Evolutionary conservation across 345 rosid species (phyloP), one percentile per base, ranked within the genome.

Genomic region (Diplotaxis tenuifolia): DNA sequence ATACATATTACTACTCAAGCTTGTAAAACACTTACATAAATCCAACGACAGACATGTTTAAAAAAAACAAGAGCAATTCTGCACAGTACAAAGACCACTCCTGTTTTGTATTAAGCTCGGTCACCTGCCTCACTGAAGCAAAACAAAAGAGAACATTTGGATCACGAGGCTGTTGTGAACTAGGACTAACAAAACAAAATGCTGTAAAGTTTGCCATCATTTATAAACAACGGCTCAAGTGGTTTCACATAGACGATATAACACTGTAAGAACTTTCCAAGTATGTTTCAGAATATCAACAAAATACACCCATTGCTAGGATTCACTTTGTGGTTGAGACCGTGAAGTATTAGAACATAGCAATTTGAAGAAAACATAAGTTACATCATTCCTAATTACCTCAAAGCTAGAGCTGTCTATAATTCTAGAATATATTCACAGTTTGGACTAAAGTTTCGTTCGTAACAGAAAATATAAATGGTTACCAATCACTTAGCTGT

Each of bases 111-210:
- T 7, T 2, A 65, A 73, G 47, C 71, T 23, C 18, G 12, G 9
- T 36, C 72, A 57, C 65, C 80, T 71, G 80, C 68, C 65, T 16
- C 47, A 12, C 47, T 12, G 61, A 56, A 62, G 21, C 65, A 58
- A 28, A 59, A 21, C 0, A 34, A 23, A 32, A 4, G 27, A 18
- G 8, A 27, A 9, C 12, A 9, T 47, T 42, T 7, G 25, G n/a
- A 75, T 69, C 74, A 68, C 0, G 1, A 19, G 66, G 59, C 49
- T 34, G 27, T n/a, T 45, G 49, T 40, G 49, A 40, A 14, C 16
- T 12, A 40, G 49, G 7, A 40, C 2, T 42, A 14, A 55, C 19
- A 3, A 71, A 16, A n/a, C 45, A 36, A 23, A 49, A 10, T 28
- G 58, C 14, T 34, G 50, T 16, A 60, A 20, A 1, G 15, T 32